phyloP scores from a whole-genome alignment of 2,329 filamentous ascomycete species.

The Xylaria digitata region DNA sequence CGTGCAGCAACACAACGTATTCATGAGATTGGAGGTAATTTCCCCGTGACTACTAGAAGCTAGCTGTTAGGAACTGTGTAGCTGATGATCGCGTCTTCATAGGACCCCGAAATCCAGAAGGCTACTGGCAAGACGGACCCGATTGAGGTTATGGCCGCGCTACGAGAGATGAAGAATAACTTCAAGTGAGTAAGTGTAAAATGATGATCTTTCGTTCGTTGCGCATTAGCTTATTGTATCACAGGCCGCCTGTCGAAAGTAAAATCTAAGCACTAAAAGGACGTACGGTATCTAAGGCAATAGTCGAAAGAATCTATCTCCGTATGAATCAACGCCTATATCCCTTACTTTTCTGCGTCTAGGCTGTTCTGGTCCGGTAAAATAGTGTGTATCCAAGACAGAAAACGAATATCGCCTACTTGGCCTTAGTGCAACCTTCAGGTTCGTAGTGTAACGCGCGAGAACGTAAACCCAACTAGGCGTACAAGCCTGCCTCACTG shows the following conservation, averaged over 20 bases:
- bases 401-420: background rate
- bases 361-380: background rate
- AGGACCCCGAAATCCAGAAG: slow-evolving; percentile 87
- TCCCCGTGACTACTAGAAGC: background rate
- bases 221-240: slow-evolving; percentile 15
- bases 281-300: background rate
- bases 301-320: background rate
- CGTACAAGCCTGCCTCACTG: background rate
- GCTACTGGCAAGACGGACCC: slow-evolving; percentile 83
- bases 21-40: slow-evolving; percentile 86
- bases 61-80: background rate
- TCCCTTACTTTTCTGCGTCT: background rate
- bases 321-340: background rate
- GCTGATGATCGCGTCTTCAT: slow-evolving; percentile 7
- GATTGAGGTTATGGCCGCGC: slow-evolving; percentile 83
- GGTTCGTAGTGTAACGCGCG: background rate
- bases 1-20: slow-evolving; percentile 86
- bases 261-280: slow-evolving; percentile 31
- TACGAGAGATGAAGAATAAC: slow-evolving; percentile 92
- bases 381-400: background rate
- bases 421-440: background rate
- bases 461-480: background rate
- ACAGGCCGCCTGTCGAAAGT: slow-evolving; percentile 32
- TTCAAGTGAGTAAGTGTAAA: slow-evolving; percentile 65
- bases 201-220: background rate